These are phyloP conservation scores for Fusarium oxysporum DNA, from an alignment of 2,329 filamentous ascomycete species.

Conservation along the genomic window DNA sequence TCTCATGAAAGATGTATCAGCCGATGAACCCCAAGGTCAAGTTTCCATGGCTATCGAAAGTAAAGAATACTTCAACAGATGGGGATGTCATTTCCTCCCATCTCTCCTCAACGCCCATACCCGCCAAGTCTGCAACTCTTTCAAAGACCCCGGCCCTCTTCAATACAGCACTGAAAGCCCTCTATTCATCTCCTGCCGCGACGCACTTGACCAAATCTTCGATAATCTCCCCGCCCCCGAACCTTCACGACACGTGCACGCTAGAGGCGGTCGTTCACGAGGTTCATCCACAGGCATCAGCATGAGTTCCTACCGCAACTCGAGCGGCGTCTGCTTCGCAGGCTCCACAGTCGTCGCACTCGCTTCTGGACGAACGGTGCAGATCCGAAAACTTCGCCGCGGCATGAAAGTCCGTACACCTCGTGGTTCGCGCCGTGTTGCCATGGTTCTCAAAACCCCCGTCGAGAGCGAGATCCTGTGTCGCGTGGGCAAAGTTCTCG, in stretches of 20 bases:
- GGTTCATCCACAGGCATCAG: slow-evolving; percentile 36
- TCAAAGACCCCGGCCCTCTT: slow-evolving; percentile 70
- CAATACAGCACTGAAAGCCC: slow-evolving; percentile 63
- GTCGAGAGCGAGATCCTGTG: slow-evolving; percentile 57
- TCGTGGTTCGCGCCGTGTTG: slow-evolving; percentile 60
- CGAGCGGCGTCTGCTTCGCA: slow-evolving; percentile 63
- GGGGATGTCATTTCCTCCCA: slow-evolving; percentile 69
- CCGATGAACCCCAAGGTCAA: slow-evolving; percentile 59
- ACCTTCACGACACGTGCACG: slow-evolving; percentile 48
- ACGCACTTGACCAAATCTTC: slow-evolving; percentile 62
- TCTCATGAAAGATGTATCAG: slow-evolving; percentile 62
- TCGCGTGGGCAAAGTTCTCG: slow-evolving; percentile 58
- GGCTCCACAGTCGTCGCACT: slow-evolving; percentile 61
- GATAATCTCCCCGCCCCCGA: slow-evolving; percentile 59
- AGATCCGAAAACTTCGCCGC: slow-evolving; percentile 57
- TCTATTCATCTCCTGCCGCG: slow-evolving; percentile 63
- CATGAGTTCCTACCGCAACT: slow-evolving; percentile 60
- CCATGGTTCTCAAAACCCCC: slow-evolving; percentile 62
- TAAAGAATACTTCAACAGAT: slow-evolving; percentile 56
- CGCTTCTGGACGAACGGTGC: slow-evolving; percentile 53
- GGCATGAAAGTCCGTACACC: slow-evolving; percentile 65
- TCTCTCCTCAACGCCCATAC: slow-evolving; percentile 67
- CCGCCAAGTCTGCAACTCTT: slow-evolving; percentile 69
- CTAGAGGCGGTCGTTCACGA: neutral
- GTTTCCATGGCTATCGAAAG: slow-evolving; percentile 60